These are phyloP conservation scores for Rhodosporidiobolus sp. DNA, from an alignment of 768 basidiomycete genomes.

Conservation along the genomic window DNA sequence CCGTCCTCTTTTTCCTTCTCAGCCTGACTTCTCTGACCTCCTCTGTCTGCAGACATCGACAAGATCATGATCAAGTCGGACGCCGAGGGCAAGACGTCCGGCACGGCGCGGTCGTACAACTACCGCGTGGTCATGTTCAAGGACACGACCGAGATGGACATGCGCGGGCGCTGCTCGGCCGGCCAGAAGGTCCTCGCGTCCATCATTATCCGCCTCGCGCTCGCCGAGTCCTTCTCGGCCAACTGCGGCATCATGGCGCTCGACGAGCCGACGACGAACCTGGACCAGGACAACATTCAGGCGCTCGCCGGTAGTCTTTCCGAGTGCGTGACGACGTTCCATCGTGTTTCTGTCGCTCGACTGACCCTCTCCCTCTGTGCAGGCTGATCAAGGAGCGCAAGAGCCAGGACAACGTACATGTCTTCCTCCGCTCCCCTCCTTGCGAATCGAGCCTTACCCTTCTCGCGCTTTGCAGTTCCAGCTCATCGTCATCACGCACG, in stretches of 20 bases:
- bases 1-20: slow-evolving; percentile 42
- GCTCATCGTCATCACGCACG: slow-evolving; percentile 93
- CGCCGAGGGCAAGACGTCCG: slow-evolving; percentile 72
- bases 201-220: slow-evolving; percentile 92
- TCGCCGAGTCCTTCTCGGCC: slow-evolving; percentile 95
- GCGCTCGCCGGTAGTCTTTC: slow-evolving; percentile 86
- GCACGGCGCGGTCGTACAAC: slow-evolving; percentile 86
- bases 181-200: slow-evolving; percentile 98
- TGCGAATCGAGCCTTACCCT: not conserved
- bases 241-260: slow-evolving; percentile 96
- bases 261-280: slow-evolving; percentile 96
- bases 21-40: not conserved
- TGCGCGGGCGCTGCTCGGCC: slow-evolving; percentile 96
- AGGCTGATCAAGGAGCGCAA: slow-evolving; percentile 94
- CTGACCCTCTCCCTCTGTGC: not conserved
- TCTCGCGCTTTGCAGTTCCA: slow-evolving; percentile 56
- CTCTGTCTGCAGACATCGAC: slow-evolving; percentile 85
- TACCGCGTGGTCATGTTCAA: slow-evolving; percentile 99
- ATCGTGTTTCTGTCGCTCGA: not conserved
- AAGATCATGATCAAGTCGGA: slow-evolving; percentile 94
- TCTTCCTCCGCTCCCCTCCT: not conserved
- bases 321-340: slow-evolving; percentile 61
- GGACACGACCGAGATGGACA: slow-evolving; percentile 98
- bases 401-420: slow-evolving; percentile 63
- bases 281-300: slow-evolving; percentile 93